Base-by-base conservation (phyloP, 2,329 filamentous ascomycete genomes). In the Ophiostoma sp. region DNA sequence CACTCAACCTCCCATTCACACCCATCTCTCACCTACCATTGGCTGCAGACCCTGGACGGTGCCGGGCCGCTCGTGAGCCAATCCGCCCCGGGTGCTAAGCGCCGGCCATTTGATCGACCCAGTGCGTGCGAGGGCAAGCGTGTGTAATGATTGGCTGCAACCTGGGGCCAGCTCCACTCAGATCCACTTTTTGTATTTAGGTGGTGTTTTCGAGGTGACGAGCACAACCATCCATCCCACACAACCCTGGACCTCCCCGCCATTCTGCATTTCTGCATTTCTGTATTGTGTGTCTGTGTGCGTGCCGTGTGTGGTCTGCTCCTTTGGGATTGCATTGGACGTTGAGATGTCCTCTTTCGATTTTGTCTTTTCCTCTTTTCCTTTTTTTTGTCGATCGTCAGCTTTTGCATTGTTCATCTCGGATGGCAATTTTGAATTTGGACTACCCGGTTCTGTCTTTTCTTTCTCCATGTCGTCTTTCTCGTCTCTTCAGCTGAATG, bases 11-110 rank as follows among this genome's bases (percentile, higher is more conserved):
- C 3, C 15, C 63, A 4, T 19, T 17, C 17, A 31, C 39, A 33
- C 39, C 63, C 63, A 48, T 11, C 61, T 15, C 15, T 77, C 64
- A 64, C 70, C 17, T 78, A 77, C 85, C 83, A 83, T 86, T 87
- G 85, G 85, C 78, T 75, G 75, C 74, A 74, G 52, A 74, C 73
- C 71, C 72, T 78, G 36, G 81, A 79, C 79, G 77, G 76, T 75
- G 78, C 77, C 75, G 79, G 78, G 78, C 75, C 74, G 77, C 79
- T 39, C 83, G 36, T 50, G 66, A 69, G 42, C 66, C 66, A 69
- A 69, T 69, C 66, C 66, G 66, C 28, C 66, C 66, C 25, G 42
- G 66, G 39, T 31, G 42, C 66, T 77, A 77, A 76, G 76, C 76
- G 76, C 76, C 75, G 50, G 69, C 66, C 59, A 63, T 33, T 63